These are phyloP conservation scores for Calonectria pseudoturangicola DNA, from an alignment of 2,329 filamentous ascomycete species.

Conservation along the genomic window DNA sequence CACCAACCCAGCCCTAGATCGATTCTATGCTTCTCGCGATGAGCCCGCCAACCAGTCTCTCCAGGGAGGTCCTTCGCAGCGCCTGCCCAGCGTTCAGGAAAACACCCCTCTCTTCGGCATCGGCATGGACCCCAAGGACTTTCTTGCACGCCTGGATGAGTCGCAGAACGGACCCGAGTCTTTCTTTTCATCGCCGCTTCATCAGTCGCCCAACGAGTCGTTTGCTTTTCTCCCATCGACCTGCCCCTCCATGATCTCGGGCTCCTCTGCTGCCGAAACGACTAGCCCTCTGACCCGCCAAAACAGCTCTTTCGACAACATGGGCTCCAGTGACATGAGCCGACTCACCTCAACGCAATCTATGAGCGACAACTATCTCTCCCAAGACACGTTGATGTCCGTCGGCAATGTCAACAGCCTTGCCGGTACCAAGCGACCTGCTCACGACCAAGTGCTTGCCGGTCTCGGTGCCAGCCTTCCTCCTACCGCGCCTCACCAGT, in stretches of 20 bases:
- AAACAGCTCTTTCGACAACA: constrained; percentile 63
- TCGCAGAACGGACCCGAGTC: constrained; percentile 47
- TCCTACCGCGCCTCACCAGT: constrained; percentile 52
- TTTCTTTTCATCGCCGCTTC: constrained; percentile 52
- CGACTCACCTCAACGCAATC: constrained; percentile 63
- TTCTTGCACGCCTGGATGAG: constrained; percentile 58
- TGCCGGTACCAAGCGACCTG: constrained; percentile 55
- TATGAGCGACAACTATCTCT: constrained; percentile 46
- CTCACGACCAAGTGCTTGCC: constrained; percentile 58
- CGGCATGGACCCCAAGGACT: constrained; percentile 63
- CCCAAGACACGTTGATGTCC: constrained; percentile 50
- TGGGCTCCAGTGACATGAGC: constrained; percentile 59
- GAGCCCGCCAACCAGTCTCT: constrained; percentile 55
- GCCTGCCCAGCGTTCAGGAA: constrained; percentile 62
- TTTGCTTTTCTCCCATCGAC: constrained; percentile 58
- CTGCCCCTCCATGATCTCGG: constrained; percentile 67
- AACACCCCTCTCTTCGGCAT: constrained; percentile 55
- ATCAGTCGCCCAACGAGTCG: constrained; percentile 50
- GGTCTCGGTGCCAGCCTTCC: constrained; percentile 62
- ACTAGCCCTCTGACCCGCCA: constrained; percentile 64
- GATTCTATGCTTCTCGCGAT: constrained; percentile 57
- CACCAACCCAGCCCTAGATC: constrained; percentile 53
- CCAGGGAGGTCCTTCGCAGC: constrained; percentile 48
- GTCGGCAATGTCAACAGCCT: constrained; percentile 45
- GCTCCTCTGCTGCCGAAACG: constrained; percentile 61